phyloP scores from a whole-genome alignment of 768 basidiomycete species.

The Rhodocollybia butyracea region DNA sequence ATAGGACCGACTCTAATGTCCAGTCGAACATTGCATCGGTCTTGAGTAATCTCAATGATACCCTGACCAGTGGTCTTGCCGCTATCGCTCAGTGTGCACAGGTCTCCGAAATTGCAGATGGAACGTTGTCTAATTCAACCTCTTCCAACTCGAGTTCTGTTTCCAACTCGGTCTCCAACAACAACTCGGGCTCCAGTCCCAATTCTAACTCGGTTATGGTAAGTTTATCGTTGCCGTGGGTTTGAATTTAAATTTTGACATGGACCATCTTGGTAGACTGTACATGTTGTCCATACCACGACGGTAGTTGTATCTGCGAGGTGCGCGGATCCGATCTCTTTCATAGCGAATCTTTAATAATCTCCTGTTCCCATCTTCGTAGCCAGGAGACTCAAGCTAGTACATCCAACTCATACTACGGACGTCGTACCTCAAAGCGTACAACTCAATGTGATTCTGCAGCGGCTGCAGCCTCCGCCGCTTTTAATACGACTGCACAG shows the following conservation, averaged over 20 bases:
- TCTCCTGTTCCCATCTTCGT: not conserved
- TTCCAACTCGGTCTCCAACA: not conserved
- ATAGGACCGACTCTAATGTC: not conserved
- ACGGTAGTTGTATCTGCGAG: not conserved
- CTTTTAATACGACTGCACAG: not conserved
- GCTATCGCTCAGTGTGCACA: constrained; percentile 2
- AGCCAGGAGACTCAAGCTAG: not conserved
- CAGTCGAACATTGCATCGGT: constrained; percentile 1
- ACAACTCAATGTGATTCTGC: not conserved
- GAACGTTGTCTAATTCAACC: not conserved
- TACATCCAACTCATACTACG: not conserved
- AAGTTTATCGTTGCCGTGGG: not conserved
- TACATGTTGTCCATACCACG: not conserved
- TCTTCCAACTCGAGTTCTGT: not conserved
- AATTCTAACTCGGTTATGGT: not conserved
- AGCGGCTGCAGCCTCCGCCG: not conserved
- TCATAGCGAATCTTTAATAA: not conserved
- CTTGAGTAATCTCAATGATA: not conserved
- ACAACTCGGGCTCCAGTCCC: not conserved
- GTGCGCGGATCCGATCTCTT: not conserved
- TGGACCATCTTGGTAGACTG: not conserved
- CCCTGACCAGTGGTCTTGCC: not conserved
- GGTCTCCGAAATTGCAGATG: too few species aligned
- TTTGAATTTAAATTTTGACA: not conserved
- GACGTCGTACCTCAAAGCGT: not conserved